Evolutionary conservation across 768 basidiomycete genomes (phyloP), one percentile per base, ranked within the genome.

Genomic region (Russula sp.): DNA sequence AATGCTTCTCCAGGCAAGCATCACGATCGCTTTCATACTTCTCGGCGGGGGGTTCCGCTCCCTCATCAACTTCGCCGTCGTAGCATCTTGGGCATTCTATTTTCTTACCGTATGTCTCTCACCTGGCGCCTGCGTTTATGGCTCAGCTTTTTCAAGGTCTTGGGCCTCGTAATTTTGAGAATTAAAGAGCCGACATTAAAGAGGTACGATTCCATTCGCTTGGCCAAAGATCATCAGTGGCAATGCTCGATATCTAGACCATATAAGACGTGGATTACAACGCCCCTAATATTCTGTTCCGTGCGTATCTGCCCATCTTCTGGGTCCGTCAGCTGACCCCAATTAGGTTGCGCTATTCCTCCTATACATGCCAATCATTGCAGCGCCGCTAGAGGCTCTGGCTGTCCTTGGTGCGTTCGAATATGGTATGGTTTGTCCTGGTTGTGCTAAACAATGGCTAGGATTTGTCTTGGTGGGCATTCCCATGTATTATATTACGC

Each of bases 281-380:
- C 96, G 0, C 96, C 96, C 1, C 76, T 98, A 35, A 84, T 78
- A 5, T 98, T 98, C 73, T 96, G 93, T 68, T 86, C 81, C 36
- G 92, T 93, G 70, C 62, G 86, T 77, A 53, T 38, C 35, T 61
- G 9, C 36, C 34, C 11, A 11, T 50, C 9, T 55, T 20, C 63
- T 50, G 39, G 34, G 29, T 29, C 22, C 22, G 42, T n/a, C 48
- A 29, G 45, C 52, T 22, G 14, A 55, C 34, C 22, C 14, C 14
- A 48, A 49, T 14, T 53, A 91, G 89, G 88, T 94, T 11, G 92
- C 93, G 3, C 75, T 93, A 54, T 95, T 95, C 75, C 78, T 98
- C 56, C 77, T 99, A 10, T 88, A 87, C 68, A 96, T 99, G 92
- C 94, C 95, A 2, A 79, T 96, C 54, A 87, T 95, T 59, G 96